phyloP scores from a whole-genome alignment of 2,329 filamentous ascomycete genomes.

The Sclerotinia sclerotiorum region DNA sequence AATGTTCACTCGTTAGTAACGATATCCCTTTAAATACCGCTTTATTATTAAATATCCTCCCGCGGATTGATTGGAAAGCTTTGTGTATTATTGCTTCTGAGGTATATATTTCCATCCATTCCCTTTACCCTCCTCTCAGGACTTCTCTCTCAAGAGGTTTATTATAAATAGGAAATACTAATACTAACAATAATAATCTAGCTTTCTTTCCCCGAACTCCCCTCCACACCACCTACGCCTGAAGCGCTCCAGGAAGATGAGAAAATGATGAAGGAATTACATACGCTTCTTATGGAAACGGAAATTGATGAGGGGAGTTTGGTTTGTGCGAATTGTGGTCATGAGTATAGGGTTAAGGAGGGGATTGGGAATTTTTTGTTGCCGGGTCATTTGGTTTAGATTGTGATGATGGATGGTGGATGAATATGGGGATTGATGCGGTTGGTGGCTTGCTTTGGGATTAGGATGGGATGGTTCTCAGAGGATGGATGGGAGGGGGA shows the following conservation, averaged over 20 bases:
- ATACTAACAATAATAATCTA: constrained; percentile 42
- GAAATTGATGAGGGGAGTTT: constrained; percentile 85
- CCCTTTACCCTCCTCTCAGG: background rate
- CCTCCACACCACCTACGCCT: constrained; percentile 60
- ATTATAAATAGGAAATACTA: constrained; percentile 16
- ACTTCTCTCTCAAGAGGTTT: background rate
- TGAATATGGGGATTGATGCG: background rate
- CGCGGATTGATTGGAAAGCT: constrained; percentile 84
- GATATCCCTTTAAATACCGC: constrained; percentile 78
- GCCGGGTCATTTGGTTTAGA: constrained; percentile 79
- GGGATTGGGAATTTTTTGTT: constrained; percentile 95
- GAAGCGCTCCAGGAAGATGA: constrained; percentile 65
- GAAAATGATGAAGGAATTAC: constrained; percentile 72
- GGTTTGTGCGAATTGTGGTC: constrained; percentile 85
- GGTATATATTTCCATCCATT: constrained; percentile 55
- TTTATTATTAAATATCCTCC: constrained; percentile 81
- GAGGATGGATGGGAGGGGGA: background rate
- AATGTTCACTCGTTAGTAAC: constrained; percentile 84
- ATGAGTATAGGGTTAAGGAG: constrained; percentile 92
- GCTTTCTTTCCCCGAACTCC: constrained; percentile 77
- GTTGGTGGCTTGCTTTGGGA: background rate
- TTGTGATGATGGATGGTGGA: background rate
- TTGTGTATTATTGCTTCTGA: constrained; percentile 74
- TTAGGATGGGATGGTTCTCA: background rate
- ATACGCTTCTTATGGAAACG: constrained; percentile 82